A percentile compares a stretch with the other conserved stretches of the same genome.
These are phyloP conservation scores for Jasminum sambac DNA, from an alignment of 257 asterid species.

Conservation along the genomic window DNA sequence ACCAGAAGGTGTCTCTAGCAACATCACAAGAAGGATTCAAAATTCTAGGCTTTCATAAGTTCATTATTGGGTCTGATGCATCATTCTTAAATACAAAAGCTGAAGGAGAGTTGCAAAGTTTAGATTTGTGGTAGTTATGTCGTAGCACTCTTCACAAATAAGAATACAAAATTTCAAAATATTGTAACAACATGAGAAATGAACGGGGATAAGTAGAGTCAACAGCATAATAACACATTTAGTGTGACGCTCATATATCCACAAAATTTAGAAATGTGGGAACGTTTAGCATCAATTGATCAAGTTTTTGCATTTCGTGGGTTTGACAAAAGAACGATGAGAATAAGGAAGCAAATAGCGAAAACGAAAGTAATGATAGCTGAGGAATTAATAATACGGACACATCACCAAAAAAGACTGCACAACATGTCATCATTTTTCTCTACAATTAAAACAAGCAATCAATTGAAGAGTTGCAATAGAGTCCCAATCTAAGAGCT, in stretches of 20 bases:
- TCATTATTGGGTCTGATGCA: background rate
- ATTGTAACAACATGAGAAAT: background rate
- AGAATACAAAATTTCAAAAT: background rate
- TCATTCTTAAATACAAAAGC: background rate
- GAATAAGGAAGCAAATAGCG: background rate
- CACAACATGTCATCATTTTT: background rate
- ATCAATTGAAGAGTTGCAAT: background rate
- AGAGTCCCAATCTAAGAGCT: slow-evolving; percentile 5
- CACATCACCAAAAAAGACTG: slow-evolving; percentile 2
- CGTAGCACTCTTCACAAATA: background rate
- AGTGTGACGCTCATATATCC: slow-evolving; percentile 7
- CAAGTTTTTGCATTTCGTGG: slow-evolving; percentile 17
- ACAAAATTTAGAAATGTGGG: background rate
- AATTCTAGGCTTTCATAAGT: slow-evolving; percentile 21
- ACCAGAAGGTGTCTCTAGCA: slow-evolving; percentile 74
- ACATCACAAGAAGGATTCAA: slow-evolving; percentile 23
- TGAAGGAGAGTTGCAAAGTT: background rate
- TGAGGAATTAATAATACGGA: slow-evolving; percentile 1
- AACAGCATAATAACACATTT: slow-evolving; percentile 1
- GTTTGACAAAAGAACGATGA: slow-evolving; percentile 2
- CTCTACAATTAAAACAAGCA: slow-evolving; percentile 10
- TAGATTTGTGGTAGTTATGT: background rate
- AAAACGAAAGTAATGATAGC: background rate
- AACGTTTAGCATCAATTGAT: slow-evolving; percentile 3
- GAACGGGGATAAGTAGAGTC: background rate